Conservation (phyloP, 164 flowering plant genomes). For the grape (Vitis vinifera) region DNA sequence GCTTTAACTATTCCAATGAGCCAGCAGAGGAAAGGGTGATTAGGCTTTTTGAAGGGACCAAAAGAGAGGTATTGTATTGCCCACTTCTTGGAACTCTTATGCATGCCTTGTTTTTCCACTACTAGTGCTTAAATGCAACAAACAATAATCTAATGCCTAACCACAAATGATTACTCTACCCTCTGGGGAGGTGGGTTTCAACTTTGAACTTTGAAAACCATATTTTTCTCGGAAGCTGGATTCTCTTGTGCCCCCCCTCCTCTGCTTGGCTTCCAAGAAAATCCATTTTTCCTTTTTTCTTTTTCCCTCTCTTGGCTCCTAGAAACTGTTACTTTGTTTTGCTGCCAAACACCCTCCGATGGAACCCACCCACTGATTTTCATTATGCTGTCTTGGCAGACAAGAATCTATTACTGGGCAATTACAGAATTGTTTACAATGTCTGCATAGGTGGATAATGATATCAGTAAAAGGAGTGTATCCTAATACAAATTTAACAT, state of each 20-base stretch:
- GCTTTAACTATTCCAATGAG: conserved; percentile 15
- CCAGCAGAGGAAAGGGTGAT: conserved; percentile 10
- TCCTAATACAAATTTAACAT: conserved; percentile 16
- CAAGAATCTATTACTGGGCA: conserved; percentile 15
- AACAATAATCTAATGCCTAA: conserved; percentile 14
- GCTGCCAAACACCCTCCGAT: no score
- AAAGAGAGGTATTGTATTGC: conserved; percentile 10
- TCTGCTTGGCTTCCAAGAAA: conserved; percentile 2
- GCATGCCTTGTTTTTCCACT: conserved; percentile 1
- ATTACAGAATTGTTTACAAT: neutral
- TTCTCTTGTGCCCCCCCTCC: no score
- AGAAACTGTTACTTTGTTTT: neutral
- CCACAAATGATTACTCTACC: conserved; percentile 13
- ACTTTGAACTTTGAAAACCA: no score
- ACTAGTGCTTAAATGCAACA: conserved; percentile 9
- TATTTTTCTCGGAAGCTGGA: no score
- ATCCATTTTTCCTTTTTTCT: no score
- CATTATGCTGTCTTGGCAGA: conserved; percentile 11
- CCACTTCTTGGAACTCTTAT: conserved; percentile 40
- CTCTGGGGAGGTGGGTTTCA: no score
- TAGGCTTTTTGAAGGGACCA: conserved; percentile 14
- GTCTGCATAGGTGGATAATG: neutral
- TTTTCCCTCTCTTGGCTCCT: neutral
- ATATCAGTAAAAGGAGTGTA: conserved; percentile 2
- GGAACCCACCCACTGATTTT: conserved; percentile 13